These are phyloP conservation scores for Verticillium isaacii DNA, from an alignment of 2,329 filamentous ascomycete species.

Conservation along the genomic window DNA sequence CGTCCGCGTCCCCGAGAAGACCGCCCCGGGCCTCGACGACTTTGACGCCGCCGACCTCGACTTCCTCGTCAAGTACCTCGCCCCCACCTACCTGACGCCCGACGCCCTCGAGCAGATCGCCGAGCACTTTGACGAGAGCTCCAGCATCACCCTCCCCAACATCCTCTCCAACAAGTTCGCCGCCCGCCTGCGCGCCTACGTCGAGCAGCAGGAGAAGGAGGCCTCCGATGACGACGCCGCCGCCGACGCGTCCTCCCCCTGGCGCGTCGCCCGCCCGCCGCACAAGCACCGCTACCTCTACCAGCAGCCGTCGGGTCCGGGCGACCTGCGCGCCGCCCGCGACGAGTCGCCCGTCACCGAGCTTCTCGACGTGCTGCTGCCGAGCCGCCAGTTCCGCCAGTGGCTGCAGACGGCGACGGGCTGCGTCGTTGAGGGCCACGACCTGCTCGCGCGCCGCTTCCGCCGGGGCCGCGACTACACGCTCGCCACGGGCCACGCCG, in stretches of 20 bases:
- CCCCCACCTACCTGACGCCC: conserved; percentile 85
- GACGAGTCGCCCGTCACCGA: conserved; percentile 63
- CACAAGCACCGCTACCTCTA: conserved; percentile 96
- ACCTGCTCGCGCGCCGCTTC: conserved; percentile 82
- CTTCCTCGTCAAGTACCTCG: conserved; percentile 85
- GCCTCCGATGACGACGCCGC: conserved; percentile 23
- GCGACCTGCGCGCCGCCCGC: conserved; percentile 27
- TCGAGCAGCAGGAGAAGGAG: conserved; percentile 59
- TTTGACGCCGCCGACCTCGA: conserved; percentile 78
- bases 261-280: conserved; percentile 79
- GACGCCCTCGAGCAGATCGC: conserved; percentile 82
- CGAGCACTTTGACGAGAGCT: conserved; percentile 76
- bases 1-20: conserved; percentile 28
- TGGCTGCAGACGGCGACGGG: conserved; percentile 85
- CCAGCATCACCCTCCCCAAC: conserved; percentile 73
- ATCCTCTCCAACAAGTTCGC: conserved; percentile 79
- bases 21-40: conserved; percentile 14
- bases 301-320: conserved; percentile 49
- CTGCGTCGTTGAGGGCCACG: conserved; percentile 65
- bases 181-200: conserved; percentile 62
- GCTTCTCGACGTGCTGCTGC: conserved; percentile 75
- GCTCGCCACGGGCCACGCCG: conserved; percentile 78
- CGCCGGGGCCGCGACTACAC: conserved; percentile 86
- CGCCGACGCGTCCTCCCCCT: conserved; percentile 47
- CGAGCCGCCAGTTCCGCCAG: conserved; percentile 79